These are phyloP conservation scores for Orbilia quercus DNA, from an alignment of 2,329 filamentous ascomycete species.

Conservation along the genomic window DNA sequence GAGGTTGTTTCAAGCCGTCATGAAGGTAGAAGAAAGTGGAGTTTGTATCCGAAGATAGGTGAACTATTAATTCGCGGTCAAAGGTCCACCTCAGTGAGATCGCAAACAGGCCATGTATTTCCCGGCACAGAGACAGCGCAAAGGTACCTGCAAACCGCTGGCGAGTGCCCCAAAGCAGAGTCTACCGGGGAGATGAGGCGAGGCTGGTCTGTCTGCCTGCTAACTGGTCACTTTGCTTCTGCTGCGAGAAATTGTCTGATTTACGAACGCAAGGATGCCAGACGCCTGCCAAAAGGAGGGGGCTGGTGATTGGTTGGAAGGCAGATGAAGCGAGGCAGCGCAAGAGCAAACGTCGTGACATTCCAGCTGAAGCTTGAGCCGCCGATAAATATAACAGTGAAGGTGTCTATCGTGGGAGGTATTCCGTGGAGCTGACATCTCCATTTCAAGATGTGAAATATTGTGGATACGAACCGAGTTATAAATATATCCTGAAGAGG, in stretches of 20 bases:
- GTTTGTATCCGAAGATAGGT: conserved; percentile 43
- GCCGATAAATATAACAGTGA: conserved; percentile 1
- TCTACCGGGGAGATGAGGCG: conserved; percentile 50
- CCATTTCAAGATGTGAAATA: not conserved
- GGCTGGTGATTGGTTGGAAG: conserved; percentile 52
- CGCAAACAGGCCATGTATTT: conserved; percentile 39
- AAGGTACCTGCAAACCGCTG: conserved; percentile 26
- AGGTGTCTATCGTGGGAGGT: conserved; percentile 1
- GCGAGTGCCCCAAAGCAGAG: conserved; percentile 49
- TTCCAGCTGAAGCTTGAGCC: conserved; percentile 21
- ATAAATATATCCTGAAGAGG: not conserved
- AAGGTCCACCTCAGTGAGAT: conserved; percentile 39
- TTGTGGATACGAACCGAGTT: not conserved
- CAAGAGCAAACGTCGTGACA: conserved; percentile 35
- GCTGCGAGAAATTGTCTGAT: conserved; percentile 54
- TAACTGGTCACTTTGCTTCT: conserved; percentile 39
- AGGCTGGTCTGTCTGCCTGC: conserved; percentile 52
- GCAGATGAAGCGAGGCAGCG: conserved; percentile 25
- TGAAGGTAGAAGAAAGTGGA: conserved; percentile 38
- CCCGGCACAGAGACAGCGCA: conserved; percentile 20
- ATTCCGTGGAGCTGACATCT: not conserved
- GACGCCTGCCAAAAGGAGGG: conserved; percentile 54
- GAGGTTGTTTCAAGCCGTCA: conserved; percentile 45
- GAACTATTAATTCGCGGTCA: conserved; percentile 37
- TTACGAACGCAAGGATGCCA: conserved; percentile 53